phyloP scores from a whole-genome alignment of 176 grass and related monocot species.

The Rhynchospora breviuscula region DNA sequence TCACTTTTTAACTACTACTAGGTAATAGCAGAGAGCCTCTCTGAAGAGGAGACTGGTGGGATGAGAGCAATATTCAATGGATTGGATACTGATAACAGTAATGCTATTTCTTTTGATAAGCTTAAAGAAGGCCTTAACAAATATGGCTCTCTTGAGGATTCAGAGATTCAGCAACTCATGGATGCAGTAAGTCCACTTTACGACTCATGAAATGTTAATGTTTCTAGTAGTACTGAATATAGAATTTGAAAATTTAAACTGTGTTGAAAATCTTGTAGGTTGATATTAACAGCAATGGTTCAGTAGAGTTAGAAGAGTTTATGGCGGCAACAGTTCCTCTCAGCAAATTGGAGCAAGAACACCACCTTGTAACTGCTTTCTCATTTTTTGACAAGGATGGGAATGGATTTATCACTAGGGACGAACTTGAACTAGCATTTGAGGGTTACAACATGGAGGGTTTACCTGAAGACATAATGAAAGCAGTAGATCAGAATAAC shows the following conservation, averaged over 20 bases:
- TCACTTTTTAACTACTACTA: constrained; percentile 16
- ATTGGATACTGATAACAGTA: constrained; percentile 69
- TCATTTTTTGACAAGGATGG: constrained; percentile 96
- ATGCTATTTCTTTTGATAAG: constrained; percentile 71
- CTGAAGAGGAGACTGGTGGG: constrained; percentile 95
- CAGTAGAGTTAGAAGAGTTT: constrained; percentile 91
- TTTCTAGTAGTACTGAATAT: not conserved
- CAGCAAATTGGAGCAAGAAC: constrained; percentile 87
- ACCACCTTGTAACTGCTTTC: constrained; percentile 89
- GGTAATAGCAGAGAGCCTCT: constrained; percentile 89
- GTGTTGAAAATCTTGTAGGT: constrained; percentile 34
- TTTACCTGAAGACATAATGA: constrained; percentile 78
- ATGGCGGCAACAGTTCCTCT: constrained; percentile 88
- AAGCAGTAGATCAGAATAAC: constrained; percentile 82
- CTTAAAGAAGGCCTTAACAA: constrained; percentile 71
- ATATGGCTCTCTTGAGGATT: constrained; percentile 66
- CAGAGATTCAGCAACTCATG: constrained; percentile 54
- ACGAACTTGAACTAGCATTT: constrained; percentile 81
- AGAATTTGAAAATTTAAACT: not conserved
- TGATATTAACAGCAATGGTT: constrained; percentile 66
- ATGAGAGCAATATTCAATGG: constrained; percentile 82
- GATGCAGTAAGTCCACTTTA: constrained; percentile 54
- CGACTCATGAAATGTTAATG: not conserved
- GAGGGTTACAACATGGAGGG: constrained; percentile 68
- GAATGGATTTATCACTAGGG: constrained; percentile 80